A percentile compares a stretch with the other conserved stretches of the same genome.
phyloP scores from a whole-genome alignment of 1,284 basidiomycete genomes.

The Cerrena zonata region DNA sequence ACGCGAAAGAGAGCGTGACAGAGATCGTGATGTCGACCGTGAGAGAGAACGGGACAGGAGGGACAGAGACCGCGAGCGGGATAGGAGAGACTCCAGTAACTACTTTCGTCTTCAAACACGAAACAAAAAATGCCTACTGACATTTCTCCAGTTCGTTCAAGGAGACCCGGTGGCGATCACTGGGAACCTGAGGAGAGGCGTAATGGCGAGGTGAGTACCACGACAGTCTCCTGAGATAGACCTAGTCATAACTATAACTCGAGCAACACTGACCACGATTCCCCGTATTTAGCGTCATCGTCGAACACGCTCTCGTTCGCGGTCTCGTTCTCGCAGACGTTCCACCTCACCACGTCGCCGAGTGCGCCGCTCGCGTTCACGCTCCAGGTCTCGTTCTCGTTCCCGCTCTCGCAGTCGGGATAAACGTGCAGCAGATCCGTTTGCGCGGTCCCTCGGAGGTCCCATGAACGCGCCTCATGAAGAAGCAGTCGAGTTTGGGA shows the following conservation, averaged over 20 bases:
- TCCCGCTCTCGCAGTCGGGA: slow-evolving; percentile 61
- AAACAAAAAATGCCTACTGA: not conserved
- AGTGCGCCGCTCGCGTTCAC: slow-evolving; percentile 49
- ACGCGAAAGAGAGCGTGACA: slow-evolving; percentile 32
- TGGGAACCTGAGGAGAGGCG: slow-evolving; percentile 74
- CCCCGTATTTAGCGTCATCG: slow-evolving; percentile 37
- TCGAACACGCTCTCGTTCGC: slow-evolving; percentile 47
- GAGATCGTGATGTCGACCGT: slow-evolving; percentile 39
- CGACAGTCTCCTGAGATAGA: not conserved
- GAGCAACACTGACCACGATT: too few relatives aligned
- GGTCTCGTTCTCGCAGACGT: slow-evolving; percentile 62
- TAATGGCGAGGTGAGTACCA: slow-evolving; percentile 50
- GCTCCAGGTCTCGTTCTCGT: slow-evolving; percentile 51
- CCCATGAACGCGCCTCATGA: slow-evolving; percentile 87
- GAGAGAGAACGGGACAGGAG: slow-evolving; percentile 36
- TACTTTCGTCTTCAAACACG: slow-evolving; percentile 10
- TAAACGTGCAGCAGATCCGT: slow-evolving; percentile 56
- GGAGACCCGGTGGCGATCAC: slow-evolving; percentile 54
- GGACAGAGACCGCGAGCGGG: slow-evolving; percentile 30
- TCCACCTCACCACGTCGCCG: slow-evolving; percentile 62
- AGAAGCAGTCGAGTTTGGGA: slow-evolving; percentile 85
- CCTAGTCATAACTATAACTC: slow-evolving; percentile 4
- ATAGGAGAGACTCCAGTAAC: slow-evolving; percentile 53
- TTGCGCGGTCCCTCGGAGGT: slow-evolving; percentile 76
- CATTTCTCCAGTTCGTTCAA: slow-evolving; percentile 35